Evolutionary conservation across 345 rosid genomes (phyloP), one percentile per base, ranked within the genome.

Genomic region (Cardamine resedifolia): DNA sequence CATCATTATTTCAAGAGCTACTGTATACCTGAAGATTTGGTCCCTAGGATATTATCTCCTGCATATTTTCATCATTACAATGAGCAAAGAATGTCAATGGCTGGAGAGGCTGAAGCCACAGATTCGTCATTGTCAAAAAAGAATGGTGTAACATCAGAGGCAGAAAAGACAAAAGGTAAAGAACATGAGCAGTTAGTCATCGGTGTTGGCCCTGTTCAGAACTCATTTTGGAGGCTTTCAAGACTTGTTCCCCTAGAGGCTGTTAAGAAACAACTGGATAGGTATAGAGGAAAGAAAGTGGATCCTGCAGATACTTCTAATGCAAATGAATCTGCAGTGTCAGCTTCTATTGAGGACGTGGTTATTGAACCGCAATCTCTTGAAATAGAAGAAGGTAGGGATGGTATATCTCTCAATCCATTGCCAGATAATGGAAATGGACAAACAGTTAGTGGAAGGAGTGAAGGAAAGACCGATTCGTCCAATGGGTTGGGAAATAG

Each of bases 1-100:
- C 95, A 94, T 72, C 88, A 89, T 24, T 82, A 88, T 81, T 94
- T 91, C 82, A 91, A 88, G 83, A 94, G 92, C 79, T 94, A 88
- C 78, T 94, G 98, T 78, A 94, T 94, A 70, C 97, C 97, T 65
- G 97, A 94, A 80, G 98, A 94, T 83, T 76, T 94, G 68, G 97
- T 94, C 75, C 98, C 97, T 12, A 95, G 96, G 38, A 84, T 94
- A 64, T 74, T 94, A 26, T 94, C 98, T 74, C 98, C 98, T 53
- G 97, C 98, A 59, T 94, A 94, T 83, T 94, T 94, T 77, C 91
- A 91, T 85, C 97, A 88, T 72, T 94, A 94, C 71, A 91, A 85
- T 79, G 86, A 82, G 18, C 97, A 88, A 61, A 79, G 85, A 70
- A 78, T 81, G 10, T 82, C 84, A 56, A 62, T 70, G 66, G 65